Percentiles rank a stretch among this genome's conserved stretches.
Evolutionary conservation across 2,329 filamentous ascomycete species (phyloP).

Genomic region (Colletotrichum acutatum): DNA sequence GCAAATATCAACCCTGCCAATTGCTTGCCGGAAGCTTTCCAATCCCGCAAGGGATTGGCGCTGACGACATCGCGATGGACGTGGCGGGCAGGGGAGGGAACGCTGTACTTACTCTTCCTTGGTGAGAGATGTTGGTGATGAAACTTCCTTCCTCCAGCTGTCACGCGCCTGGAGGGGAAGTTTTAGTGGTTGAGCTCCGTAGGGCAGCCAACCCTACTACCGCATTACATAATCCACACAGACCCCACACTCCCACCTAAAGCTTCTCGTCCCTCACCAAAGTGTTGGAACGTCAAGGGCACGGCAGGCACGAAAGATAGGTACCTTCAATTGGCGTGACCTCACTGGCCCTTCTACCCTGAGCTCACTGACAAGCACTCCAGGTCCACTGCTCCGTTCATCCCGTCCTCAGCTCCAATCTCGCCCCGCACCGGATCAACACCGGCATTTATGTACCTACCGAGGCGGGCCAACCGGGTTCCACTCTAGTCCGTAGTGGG

Average conservation of each 20-base stretch:
- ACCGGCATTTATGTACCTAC: neutral
- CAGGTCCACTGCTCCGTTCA: neutral
- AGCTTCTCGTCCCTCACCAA: neutral
- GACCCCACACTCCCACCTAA: neutral
- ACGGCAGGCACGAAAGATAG: neutral
- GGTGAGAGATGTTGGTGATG: slow-evolving; percentile 38
- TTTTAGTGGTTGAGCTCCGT: slow-evolving; percentile 34
- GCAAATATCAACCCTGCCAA: neutral
- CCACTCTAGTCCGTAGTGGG: neutral
- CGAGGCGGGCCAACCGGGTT: neutral
- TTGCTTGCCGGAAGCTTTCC: neutral
- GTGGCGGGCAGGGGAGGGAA: neutral
- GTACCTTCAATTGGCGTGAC: neutral
- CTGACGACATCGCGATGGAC: neutral
- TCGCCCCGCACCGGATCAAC: neutral
- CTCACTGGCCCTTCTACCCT: neutral
- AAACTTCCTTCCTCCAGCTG: slow-evolving; percentile 22
- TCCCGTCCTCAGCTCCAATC: neutral
- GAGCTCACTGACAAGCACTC: no score
- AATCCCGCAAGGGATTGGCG: neutral
- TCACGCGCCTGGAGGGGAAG: slow-evolving; percentile 18
- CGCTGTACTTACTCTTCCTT: slow-evolving; percentile 35
- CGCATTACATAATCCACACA: slow-evolving; percentile 19
- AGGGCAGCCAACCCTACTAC: slow-evolving; percentile 36
- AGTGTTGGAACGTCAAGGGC: neutral